Evolutionary conservation across 495 filamentous ascomycete species (phyloP).

Genomic region (Neurospora sp.): DNA sequence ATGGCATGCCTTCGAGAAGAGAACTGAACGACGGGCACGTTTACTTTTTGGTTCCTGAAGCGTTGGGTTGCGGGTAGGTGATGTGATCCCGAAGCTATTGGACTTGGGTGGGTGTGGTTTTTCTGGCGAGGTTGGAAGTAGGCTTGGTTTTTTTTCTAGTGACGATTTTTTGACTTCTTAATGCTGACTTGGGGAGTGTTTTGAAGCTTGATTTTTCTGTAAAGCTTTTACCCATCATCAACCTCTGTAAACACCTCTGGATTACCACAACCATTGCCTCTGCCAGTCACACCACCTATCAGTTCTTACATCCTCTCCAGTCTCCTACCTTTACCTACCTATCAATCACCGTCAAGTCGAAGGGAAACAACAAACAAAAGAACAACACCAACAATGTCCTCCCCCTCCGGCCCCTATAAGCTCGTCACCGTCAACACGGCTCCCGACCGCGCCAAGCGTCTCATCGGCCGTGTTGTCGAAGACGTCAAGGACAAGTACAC

Average conservation of each 20-base stretch:
- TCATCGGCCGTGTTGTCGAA: constrained; percentile 51
- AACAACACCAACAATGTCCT: constrained; percentile 1
- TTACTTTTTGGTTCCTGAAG: not conserved
- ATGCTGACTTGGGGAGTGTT: not conserved
- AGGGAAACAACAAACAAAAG: constrained; percentile 1
- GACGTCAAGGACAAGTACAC: constrained; percentile 48
- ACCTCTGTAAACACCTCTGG: not conserved
- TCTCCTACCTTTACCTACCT: not conserved
- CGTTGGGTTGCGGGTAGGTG: not conserved
- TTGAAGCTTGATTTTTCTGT: not conserved
- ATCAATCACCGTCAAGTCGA: not conserved
- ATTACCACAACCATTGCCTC: not conserved
- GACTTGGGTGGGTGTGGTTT: not conserved
- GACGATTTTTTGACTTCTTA: not conserved
- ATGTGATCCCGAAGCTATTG: not conserved
- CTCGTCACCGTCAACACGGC: constrained; percentile 62
- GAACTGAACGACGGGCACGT: not conserved
- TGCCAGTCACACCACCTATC: not conserved
- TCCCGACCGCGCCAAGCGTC: constrained; percentile 50
- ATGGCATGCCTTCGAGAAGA: not conserved
- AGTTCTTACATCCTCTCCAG: not conserved
- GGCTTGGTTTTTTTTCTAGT: not conserved
- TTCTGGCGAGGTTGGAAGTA: not conserved
- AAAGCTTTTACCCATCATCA: not conserved
- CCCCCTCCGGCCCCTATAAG: constrained; percentile 42